Conservation (phyloP, 371 early-diverging fungal species). For the Mucor lusitanicus region DNA sequence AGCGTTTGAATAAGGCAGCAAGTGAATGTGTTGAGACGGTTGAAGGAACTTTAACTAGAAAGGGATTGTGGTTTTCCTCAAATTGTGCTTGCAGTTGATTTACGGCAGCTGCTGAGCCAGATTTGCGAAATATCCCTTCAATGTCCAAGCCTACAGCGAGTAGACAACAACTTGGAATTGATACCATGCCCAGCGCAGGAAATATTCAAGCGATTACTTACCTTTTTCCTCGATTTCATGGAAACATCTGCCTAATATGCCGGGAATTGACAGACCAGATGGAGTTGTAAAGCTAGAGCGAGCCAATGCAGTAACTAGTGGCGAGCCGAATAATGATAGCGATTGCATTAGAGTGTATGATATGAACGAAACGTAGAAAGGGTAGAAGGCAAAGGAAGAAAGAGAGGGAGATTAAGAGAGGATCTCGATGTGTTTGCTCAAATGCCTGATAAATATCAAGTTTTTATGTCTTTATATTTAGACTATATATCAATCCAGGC, state of each 20-base stretch:
- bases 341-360: neutral
- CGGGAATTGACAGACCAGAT: slow-evolving; percentile 16
- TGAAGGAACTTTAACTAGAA: slow-evolving; percentile 7
- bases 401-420: neutral
- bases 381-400: neutral
- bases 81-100: slow-evolving; percentile 30
- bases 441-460: neutral
- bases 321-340: slow-evolving; percentile 18
- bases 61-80: slow-evolving; percentile 18
- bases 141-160: slow-evolving; percentile 16
- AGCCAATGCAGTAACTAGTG: slow-evolving; percentile 20
- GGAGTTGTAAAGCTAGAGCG: slow-evolving; percentile 19
- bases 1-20: slow-evolving; percentile 59
- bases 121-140: slow-evolving; percentile 40
- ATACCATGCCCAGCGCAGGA: neutral
- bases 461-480: neutral
- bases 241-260: slow-evolving; percentile 13
- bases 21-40: slow-evolving; percentile 24
- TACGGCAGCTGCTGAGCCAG: slow-evolving; percentile 26
- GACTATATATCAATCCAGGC: neutral
- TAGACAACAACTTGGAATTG: neutral
- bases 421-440: neutral
- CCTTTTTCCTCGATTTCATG: slow-evolving; percentile 23
- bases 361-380: neutral
- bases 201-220: neutral